Percentiles rank a stretch among this genome's conserved stretches.
These are phyloP conservation scores for Guadua angustifolia DNA, from an alignment of 176 grass and related monocot species.

Conservation along the genomic window DNA sequence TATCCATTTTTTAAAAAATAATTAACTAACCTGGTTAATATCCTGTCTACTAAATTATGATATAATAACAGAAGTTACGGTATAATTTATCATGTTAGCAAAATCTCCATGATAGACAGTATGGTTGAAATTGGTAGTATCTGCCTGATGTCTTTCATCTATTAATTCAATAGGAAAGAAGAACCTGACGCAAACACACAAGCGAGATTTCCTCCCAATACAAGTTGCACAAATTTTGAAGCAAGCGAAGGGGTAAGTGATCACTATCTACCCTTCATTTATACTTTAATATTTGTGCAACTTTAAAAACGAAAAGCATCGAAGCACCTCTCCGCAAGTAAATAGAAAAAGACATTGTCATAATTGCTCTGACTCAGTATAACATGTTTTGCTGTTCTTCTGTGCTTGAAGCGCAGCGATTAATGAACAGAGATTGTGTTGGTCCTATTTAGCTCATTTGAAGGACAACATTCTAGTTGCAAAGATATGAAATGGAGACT, in stretches of 20 bases:
- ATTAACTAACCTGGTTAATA: background rate
- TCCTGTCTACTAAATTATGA: conserved; percentile 24
- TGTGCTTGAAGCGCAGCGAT: conserved; percentile 22
- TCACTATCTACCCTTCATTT: too few relatives aligned
- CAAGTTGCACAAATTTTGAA: too few relatives aligned
- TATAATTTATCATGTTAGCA: conserved; percentile 18
- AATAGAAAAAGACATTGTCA: background rate
- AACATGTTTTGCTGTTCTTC: conserved; percentile 26
- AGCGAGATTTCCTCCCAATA: too few relatives aligned
- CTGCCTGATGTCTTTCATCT: too few relatives aligned
- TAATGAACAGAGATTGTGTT: conserved; percentile 14
- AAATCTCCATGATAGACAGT: conserved; percentile 29
- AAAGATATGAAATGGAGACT: conserved; percentile 8
- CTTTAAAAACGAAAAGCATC: too few relatives aligned
- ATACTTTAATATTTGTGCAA: too few relatives aligned
- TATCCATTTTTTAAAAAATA: conserved; percentile 21
- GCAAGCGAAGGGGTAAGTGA: too few relatives aligned
- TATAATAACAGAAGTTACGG: conserved; percentile 11
- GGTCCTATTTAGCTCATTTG: conserved; percentile 11
- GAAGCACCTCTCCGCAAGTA: too few relatives aligned
- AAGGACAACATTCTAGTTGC: conserved; percentile 40
- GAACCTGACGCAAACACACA: too few relatives aligned
- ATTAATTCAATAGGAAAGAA: too few relatives aligned
- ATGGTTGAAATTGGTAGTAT: background rate
- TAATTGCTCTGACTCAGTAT: conserved; percentile 7